phyloP scores from a whole-genome alignment of 2,329 filamentous ascomycete species.

The Aspergillus jensenii region DNA sequence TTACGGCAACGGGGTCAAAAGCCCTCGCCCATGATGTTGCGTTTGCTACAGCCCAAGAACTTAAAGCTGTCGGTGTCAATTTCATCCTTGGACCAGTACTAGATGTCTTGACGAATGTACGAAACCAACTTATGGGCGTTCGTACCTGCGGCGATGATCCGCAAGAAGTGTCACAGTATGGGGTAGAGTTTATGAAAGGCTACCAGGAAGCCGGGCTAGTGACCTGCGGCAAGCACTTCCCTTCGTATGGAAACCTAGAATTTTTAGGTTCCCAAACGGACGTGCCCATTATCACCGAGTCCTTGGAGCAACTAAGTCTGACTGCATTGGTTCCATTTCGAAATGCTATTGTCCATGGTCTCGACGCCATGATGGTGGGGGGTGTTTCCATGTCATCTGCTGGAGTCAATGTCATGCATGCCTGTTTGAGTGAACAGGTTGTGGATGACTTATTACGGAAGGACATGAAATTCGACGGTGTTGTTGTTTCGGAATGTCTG shows the following conservation, averaged over 20 bases:
- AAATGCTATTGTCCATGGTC: constrained; percentile 79
- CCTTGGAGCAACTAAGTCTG: constrained; percentile 86
- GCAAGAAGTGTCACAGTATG: constrained; percentile 90
- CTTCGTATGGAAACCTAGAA: constrained; percentile 91
- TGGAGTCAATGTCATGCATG: constrained; percentile 92
- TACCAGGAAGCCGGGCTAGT: constrained; percentile 88
- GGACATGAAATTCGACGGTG: constrained; percentile 84
- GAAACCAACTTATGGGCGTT: constrained; percentile 87
- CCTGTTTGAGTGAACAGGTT: constrained; percentile 88
- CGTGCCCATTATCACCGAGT: constrained; percentile 94
- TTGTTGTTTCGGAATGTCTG: constrained; percentile 91
- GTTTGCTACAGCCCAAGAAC: constrained; percentile 88
- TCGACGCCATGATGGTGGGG: constrained; percentile 95
- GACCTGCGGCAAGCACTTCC: constrained; percentile 94
- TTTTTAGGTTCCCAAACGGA: constrained; percentile 88
- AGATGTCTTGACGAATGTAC: constrained; percentile 89
- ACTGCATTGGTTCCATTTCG: constrained; percentile 89
- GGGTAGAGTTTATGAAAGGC: constrained; percentile 85
- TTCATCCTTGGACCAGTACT: constrained; percentile 91
- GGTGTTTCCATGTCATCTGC: constrained; percentile 90
- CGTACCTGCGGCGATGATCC: constrained; percentile 89
- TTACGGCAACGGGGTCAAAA: constrained; percentile 85
- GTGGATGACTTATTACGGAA: constrained; percentile 86
- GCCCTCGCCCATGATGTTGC: constrained; percentile 86
- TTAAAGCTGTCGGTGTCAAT: constrained; percentile 91